Percentiles rank a stretch among this genome's conserved stretches.
Evolutionary conservation across 164 flowering plant species (phyloP).

Genomic region (Echeveria elegans): DNA sequence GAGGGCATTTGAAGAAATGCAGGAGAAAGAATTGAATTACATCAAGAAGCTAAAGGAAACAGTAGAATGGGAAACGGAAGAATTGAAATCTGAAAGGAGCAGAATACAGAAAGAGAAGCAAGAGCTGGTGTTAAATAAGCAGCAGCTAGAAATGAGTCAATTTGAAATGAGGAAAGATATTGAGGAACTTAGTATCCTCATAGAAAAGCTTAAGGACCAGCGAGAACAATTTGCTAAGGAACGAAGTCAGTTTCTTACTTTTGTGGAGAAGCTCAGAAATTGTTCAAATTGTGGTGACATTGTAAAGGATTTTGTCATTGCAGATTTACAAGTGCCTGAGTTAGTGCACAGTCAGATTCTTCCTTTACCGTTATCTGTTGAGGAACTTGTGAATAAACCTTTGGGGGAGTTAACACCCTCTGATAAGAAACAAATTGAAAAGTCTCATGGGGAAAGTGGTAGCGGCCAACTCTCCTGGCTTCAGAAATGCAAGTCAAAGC

Average conservation of each 20-base stretch:
- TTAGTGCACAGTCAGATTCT: slow-evolving; percentile 20
- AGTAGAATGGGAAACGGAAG: slow-evolving; percentile 46
- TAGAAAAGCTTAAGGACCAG: slow-evolving; percentile 50
- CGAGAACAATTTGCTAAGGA: slow-evolving; percentile 44
- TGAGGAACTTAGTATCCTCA: slow-evolving; percentile 51
- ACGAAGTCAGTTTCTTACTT: slow-evolving; percentile 32
- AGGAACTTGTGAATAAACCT: slow-evolving; percentile 21
- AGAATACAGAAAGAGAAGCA: slow-evolving; percentile 44
- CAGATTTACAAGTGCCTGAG: slow-evolving; percentile 42
- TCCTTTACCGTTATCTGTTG: slow-evolving; percentile 30
- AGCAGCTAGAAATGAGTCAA: slow-evolving; percentile 45
- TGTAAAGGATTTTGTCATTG: slow-evolving; percentile 31
- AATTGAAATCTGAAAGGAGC: slow-evolving; percentile 36
- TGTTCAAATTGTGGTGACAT: slow-evolving; percentile 54
- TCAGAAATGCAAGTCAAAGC: slow-evolving; percentile 48
- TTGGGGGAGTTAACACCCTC: slow-evolving; percentile 17
- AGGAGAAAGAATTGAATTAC: slow-evolving; percentile 29
- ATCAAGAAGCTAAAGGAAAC: slow-evolving; percentile 40
- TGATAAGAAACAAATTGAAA: slow-evolving; percentile 3
- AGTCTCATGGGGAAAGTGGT: slow-evolving; percentile 13
- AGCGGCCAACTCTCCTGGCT: slow-evolving; percentile 36
- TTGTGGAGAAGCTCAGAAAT: slow-evolving; percentile 48
- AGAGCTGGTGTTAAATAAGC: slow-evolving; percentile 31
- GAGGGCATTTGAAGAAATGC: slow-evolving; percentile 42
- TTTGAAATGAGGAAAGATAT: slow-evolving; percentile 60